A percentile compares a stretch with the other conserved stretches of the same genome.
Evolutionary conservation across 768 basidiomycete genomes (phyloP).

Genomic region (Neoboletus subvelutipes): DNA sequence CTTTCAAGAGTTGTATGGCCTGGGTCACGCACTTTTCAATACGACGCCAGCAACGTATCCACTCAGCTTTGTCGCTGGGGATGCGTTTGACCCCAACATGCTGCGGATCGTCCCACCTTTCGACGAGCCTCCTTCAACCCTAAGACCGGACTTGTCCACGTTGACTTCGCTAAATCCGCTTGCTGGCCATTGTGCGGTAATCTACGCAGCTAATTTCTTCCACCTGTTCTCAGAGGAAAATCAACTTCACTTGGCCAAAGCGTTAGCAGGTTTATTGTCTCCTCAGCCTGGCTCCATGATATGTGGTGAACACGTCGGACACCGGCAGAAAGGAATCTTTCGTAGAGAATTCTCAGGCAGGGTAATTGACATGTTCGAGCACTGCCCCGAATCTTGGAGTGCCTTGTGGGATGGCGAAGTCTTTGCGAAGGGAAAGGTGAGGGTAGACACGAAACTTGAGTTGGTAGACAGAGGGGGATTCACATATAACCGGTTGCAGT

Average conservation of each 20-base stretch:
- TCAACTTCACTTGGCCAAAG: slow-evolving; percentile 28
- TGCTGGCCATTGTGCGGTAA: too few species aligned
- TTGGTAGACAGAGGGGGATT: neutral
- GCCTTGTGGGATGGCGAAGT: slow-evolving; percentile 38
- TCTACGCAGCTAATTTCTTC: too few species aligned
- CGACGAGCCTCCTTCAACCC: slow-evolving; percentile 22
- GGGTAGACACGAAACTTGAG: neutral
- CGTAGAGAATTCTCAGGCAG: neutral
- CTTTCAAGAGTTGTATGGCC: slow-evolving; percentile 50
- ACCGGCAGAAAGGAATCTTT: neutral
- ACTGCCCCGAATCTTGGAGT: slow-evolving; percentile 35
- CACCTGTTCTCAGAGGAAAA: slow-evolving; percentile 1
- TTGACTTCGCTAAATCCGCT: too few species aligned
- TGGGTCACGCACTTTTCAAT: slow-evolving; percentile 61
- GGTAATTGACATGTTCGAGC: slow-evolving; percentile 25
- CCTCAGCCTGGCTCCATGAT: slow-evolving; percentile 32
- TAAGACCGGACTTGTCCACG: slow-evolving; percentile 27
- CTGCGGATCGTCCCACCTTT: slow-evolving; percentile 37
- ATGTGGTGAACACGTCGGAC: slow-evolving; percentile 28
- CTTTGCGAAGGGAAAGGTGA: slow-evolving; percentile 25
- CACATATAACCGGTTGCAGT: slow-evolving; percentile 14
- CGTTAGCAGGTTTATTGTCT: slow-evolving; percentile 30
- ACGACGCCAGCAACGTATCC: slow-evolving; percentile 54
- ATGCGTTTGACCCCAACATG: slow-evolving; percentile 15
- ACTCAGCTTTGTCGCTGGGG: slow-evolving; percentile 49